Conservation (phyloP, 2,329 filamentous ascomycete species). For the Ophiocordyceps unilateralis region DNA sequence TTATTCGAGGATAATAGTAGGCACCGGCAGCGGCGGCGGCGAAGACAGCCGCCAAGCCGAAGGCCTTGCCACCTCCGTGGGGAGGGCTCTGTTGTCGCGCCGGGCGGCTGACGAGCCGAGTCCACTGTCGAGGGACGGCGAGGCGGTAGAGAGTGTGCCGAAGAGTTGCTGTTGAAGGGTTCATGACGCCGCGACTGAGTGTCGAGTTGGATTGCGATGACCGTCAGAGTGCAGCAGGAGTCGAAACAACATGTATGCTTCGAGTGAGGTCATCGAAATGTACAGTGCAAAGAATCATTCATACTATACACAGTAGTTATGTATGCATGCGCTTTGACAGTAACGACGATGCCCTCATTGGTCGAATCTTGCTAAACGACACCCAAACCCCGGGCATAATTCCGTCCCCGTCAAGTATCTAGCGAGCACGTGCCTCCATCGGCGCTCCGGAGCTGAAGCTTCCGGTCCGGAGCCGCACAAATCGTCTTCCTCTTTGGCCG, state of each 20-base stretch:
- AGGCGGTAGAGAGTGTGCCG: constrained; percentile 9
- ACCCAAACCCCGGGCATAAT: background rate
- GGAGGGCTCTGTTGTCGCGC: constrained; percentile 5
- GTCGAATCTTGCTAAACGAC: background rate
- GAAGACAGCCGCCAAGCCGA: constrained; percentile 17
- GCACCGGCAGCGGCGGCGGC: constrained; percentile 20
- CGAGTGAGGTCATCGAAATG: background rate
- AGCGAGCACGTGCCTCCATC: background rate
- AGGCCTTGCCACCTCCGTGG: constrained; percentile 11
- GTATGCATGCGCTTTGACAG: too few species aligned
- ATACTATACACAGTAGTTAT: background rate
- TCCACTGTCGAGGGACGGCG: constrained; percentile 12
- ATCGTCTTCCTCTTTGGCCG: background rate
- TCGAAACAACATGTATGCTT: background rate
- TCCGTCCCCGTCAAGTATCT: background rate
- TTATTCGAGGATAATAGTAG: constrained; percentile 20
- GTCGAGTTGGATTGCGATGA: background rate
- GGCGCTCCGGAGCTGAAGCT: background rate
- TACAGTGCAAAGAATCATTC: background rate
- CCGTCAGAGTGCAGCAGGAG: background rate
- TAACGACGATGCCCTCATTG: background rate
- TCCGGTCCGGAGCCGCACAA: background rate
- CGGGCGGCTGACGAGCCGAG: constrained; percentile 10
- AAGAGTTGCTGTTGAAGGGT: constrained; percentile 12
- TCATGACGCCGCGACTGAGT: constrained; percentile 10